Conservation (phyloP, 768 basidiomycete species). For the Tricholoma matsutake region DNA sequence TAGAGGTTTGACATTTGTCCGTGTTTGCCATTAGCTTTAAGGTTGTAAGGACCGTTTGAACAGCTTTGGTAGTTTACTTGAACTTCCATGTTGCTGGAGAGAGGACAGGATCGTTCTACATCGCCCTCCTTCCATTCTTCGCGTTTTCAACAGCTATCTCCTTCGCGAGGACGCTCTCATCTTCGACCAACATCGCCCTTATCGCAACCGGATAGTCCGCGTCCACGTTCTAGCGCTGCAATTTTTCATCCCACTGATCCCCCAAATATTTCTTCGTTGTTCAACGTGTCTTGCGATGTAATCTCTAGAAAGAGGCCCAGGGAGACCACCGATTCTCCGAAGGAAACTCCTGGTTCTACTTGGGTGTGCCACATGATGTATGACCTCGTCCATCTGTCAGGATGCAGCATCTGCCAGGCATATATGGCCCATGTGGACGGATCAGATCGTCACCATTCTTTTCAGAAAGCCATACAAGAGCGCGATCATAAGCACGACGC, state of each 20-base stretch:
- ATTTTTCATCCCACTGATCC: slow-evolving; percentile 6
- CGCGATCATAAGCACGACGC: slow-evolving; percentile 37
- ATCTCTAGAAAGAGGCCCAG: slow-evolving; percentile 9
- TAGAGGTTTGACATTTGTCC: too few relatives aligned
- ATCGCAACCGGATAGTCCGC: slow-evolving; percentile 14
- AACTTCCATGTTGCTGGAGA: slow-evolving; percentile 40
- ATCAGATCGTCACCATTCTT: slow-evolving; percentile 34
- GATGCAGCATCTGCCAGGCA: slow-evolving; percentile 33
- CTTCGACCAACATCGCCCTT: slow-evolving; percentile 11
- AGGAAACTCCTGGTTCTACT: slow-evolving; percentile 17
- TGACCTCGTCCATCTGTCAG: slow-evolving; percentile 38
- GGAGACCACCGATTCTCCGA: slow-evolving; percentile 9
- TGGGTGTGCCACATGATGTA: slow-evolving; percentile 40
- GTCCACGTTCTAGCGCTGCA: not conserved
- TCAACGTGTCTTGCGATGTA: slow-evolving; percentile 7
- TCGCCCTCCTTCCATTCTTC: not conserved
- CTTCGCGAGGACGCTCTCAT: slow-evolving; percentile 7
- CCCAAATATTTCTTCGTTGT: slow-evolving; percentile 4
- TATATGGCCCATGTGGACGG: slow-evolving; percentile 41
- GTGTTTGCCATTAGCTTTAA: too few relatives aligned
- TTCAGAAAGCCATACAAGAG: slow-evolving; percentile 39
- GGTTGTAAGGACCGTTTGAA: not conserved
- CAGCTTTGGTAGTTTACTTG: not conserved
- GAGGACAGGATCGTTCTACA: slow-evolving; percentile 24
- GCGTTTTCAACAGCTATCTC: not conserved